Evolutionary conservation across 768 basidiomycete species (phyloP), one percentile per base, ranked within the genome.

Genomic region (Polyporus arcularius): DNA sequence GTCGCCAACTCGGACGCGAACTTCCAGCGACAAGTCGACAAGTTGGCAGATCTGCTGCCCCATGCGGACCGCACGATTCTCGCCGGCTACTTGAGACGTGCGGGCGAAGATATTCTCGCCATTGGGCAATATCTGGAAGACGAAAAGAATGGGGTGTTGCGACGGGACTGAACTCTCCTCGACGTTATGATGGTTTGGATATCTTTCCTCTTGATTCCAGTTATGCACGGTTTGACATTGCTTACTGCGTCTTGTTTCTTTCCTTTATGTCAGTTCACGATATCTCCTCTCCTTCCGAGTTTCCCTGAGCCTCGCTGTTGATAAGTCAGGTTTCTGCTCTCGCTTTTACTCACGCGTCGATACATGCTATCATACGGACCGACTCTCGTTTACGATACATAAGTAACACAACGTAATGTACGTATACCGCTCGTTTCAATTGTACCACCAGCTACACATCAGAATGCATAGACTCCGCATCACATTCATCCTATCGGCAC

Each of bases 51-150:
- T 61, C 74, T 93, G 42, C 75, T 93, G 35, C 92, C 92, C 15
- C 84, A 88, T 65, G 92, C 88, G 38, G 85, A 92, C 64, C 80
- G 84, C 47, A 75, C 72, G 21, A 74, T 91, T 2, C 80, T 94
- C 8, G 86, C 86, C 41, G 82, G 85, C 14, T 94, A 94, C 72
- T 73, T 94, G 60, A 83, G 83, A 31, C 81, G 88, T 10, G 79
- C 90, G 10, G 92, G 92, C 21, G 85, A 90, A 69, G 90, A 92
- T 72, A 88, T 92, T 45, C 76, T 90, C 45, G 92, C 92, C n/a
- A 91, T 94, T 66, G 90, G 90, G 15, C 88, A 90, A 69, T 94
- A 91, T 71, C 77, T 94, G 11, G 91, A 92, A 64, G 92, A 94
- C 64, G 89, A 92, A 71, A 88, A 87, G 76, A 89, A 87, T 67